These are phyloP conservation scores for Ailanthus altissimus DNA, from an alignment of 345 rosid genomes.

Conservation along the genomic window DNA sequence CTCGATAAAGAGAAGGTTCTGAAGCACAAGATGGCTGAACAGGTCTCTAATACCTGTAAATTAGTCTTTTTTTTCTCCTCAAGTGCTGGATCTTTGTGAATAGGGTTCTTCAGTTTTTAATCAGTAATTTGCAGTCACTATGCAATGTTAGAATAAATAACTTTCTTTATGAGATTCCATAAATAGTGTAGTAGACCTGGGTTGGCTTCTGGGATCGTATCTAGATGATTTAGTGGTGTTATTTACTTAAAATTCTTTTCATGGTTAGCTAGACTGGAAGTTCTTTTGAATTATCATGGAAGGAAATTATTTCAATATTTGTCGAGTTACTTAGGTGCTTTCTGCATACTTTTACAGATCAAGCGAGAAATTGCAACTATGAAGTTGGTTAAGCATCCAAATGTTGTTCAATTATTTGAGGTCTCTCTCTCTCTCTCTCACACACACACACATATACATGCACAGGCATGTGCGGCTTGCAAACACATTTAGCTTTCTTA, in stretches of 20 bases:
- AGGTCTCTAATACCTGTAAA: conserved; percentile 43
- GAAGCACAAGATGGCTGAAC: conserved; percentile 96
- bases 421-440: conserved; percentile 33
- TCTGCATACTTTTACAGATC: conserved; percentile 54
- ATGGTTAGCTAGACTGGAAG: neutral
- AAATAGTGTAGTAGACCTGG: neutral
- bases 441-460: neutral
- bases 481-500: neutral
- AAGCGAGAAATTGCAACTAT: conserved; percentile 87
- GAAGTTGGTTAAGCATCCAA: conserved; percentile 94
- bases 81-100: neutral
- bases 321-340: conserved; percentile 18
- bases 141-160: neutral
- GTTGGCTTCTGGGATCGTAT: neutral
- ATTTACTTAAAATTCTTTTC: neutral
- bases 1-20: conserved; percentile 97
- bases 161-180: neutral
- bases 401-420: conserved; percentile 85
- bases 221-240: neutral
- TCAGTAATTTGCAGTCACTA: neutral
- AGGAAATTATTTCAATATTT: neutral
- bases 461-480: no score
- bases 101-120: neutral
- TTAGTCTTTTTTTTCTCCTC: neutral
- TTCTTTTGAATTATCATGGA: neutral